phyloP scores from a whole-genome alignment of 2,329 filamentous ascomycete genomes.

The Aspergillus eucalypticola region DNA sequence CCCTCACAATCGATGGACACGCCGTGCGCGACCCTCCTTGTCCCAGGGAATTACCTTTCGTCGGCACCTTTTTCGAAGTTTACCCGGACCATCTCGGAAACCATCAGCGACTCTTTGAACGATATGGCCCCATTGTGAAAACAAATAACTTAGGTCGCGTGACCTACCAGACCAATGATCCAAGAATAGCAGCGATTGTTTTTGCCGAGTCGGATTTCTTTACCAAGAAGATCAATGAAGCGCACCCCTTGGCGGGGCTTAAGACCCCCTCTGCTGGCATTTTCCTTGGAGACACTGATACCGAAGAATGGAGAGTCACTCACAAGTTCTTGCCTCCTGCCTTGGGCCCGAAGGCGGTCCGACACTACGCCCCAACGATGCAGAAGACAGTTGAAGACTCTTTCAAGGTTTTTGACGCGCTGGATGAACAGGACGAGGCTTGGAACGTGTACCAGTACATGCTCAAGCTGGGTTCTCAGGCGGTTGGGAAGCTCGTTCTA shows the following conservation, averaged over 20 bases:
- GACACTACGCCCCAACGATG: conserved; percentile 63
- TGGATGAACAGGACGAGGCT: conserved; percentile 51
- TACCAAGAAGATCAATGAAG: conserved; percentile 52
- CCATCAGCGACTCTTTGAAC: conserved; percentile 55
- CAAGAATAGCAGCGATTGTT: conserved; percentile 48
- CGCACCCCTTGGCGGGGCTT: conserved; percentile 32
- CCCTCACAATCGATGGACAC: conserved; percentile 31
- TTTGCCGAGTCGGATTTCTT: conserved; percentile 56
- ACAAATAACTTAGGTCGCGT: conserved; percentile 55
- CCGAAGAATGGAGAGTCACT: conserved; percentile 40
- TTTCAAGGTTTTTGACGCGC: conserved; percentile 50
- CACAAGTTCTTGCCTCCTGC: conserved; percentile 66
- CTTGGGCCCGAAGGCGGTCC: conserved; percentile 60
- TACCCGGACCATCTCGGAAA: conserved; percentile 62
- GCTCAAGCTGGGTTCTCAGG: conserved; percentile 49
- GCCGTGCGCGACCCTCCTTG: conserved; percentile 26
- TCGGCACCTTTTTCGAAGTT: conserved; percentile 58
- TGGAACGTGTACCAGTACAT: conserved; percentile 55
- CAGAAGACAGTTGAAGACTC: conserved; percentile 56
- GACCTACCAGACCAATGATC: conserved; percentile 55
- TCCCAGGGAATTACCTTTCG: conserved; percentile 32
- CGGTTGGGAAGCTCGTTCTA: conserved; percentile 48
- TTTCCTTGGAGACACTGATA: conserved; percentile 38
- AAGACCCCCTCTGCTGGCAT: conserved; percentile 31
- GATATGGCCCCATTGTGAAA: conserved; percentile 55